Base-by-base conservation (phyloP, 805 yeast genomes). In the Suhomyces sp. region DNA sequence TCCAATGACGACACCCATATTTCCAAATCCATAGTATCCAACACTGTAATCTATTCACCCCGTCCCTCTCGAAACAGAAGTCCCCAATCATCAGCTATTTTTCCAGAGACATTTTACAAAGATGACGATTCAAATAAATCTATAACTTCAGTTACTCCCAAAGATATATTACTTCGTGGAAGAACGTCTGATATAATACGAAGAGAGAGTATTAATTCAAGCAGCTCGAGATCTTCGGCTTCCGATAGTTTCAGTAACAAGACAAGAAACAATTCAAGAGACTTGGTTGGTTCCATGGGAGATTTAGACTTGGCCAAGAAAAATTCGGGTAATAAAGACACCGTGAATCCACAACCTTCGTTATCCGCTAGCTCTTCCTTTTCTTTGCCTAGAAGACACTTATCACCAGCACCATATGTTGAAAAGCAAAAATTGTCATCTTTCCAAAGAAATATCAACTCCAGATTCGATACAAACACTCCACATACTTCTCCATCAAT, bases 341-440 rank as follows among this genome's bases (percentile, higher is more conserved):
- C 45, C 20, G 20, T 41, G 12, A 25, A 33, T 19, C 29, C 52
- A 22, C 41, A 49, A 13, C 46, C 53, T 13, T 9, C 46, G 0
- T 46, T 47, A 10, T 53, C 47, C 7, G 54, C 60, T 22, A 63
- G 58, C 39, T 65, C 73, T 15, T 63, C 69, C 49, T 59, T 67
- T 61, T 60, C 76, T 40, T 80, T 86, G 1, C 87, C 87, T 13
- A 71, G 85, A 60, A 67, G 86, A 53, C 82, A 79, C 29, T 69
- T 83, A 5, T 83, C 87, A 1, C 83, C 87, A 2, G 77, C 77
- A 1, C 76, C 76, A 1, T 56, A 74, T 65, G 66, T 67, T 53
- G 68, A 67, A 29, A 73, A 74, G 52, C 77, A 81, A 1, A 86
- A 86, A 19, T 68, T 85, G 62, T 79, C 91, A 12, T 80, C 87